Base-by-base conservation (phyloP, 2,329 filamentous ascomycete genomes). In the Zymoseptoria tritici region DNA sequence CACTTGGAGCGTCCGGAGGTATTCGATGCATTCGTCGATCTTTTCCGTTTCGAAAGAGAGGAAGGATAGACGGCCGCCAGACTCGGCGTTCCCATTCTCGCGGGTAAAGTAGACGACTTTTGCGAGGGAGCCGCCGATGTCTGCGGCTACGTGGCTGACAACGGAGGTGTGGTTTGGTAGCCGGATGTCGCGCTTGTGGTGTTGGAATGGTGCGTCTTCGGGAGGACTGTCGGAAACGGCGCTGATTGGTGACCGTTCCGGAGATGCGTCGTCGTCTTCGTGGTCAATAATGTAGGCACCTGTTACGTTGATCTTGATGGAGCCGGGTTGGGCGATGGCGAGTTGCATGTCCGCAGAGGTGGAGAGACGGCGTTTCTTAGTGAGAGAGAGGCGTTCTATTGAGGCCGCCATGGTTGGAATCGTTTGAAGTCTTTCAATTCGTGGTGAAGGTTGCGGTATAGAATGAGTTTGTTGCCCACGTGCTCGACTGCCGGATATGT, bases 51-150 rank as follows among this genome's bases (percentile, higher is more conserved):
- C 94, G 77, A 97, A 97, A 71, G 88, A 95, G 70, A 96, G 83
- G 72, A 99, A 99, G 76, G 96, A 96, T 57, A 99, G 81, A 22
- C 94, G 86, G 58, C 94, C 94, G 58, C 94, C 94, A 55, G 89
- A 86, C 67, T 92, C 88, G 26, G 68, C 61, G 19, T 67, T 52
- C n/a, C 61, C 66, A 24, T 69, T 69, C 76, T 97, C 94, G 65
- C 90, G 89, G 19, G 92, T 94, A 72, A 97, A 97, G 79, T 97
- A 99, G 61, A 99, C 94, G 52, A 99, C 85, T 78, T 99, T 99
- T 66, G 91, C 92, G 36, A 99, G 81, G 16, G 92, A 96, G 66
- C 94, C 94, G 65, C 94, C 94, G 74, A 99, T 97, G 90, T 99
- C 94, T 62, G 97, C 88, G 57, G 94, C 94, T 68, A 99, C 90